Percentiles rank a stretch among this genome's conserved stretches.
Conservation (phyloP, 2,329 filamentous ascomycete genomes). For the Ascochyta rabiei region DNA sequence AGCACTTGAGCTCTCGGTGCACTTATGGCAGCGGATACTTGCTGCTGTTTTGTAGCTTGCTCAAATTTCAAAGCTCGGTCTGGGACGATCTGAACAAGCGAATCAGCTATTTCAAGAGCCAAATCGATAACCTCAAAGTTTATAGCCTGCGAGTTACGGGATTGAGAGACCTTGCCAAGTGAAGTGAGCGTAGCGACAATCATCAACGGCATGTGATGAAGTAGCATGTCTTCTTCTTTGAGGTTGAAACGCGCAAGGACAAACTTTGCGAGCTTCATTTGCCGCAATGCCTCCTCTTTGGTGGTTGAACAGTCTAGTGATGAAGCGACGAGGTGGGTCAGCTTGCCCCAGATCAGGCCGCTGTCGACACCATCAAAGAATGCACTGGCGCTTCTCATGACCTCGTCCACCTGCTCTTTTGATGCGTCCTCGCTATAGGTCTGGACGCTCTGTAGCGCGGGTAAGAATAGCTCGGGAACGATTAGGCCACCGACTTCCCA, state of each 20-base stretch:
- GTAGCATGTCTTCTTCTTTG: conserved; percentile 93
- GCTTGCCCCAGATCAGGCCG: conserved; percentile 86
- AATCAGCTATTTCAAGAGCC: conserved; percentile 46
- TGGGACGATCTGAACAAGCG: conserved; percentile 46
- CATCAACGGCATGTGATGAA: conserved; percentile 79
- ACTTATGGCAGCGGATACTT: conserved; percentile 3
- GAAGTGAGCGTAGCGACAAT: conserved; percentile 66
- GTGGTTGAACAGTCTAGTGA: conserved; percentile 39
- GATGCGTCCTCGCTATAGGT: conserved; percentile 70
- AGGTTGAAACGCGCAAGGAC: conserved; percentile 89
- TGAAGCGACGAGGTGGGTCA: conserved; percentile 68
- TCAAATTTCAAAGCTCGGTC: conserved; percentile 37
- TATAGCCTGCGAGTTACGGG: conserved; percentile 2
- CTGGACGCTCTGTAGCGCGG: conserved; percentile 80
- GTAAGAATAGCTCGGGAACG: conserved; percentile 85
- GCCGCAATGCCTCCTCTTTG: conserved; percentile 57
- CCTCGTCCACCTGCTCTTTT: conserved; percentile 80
- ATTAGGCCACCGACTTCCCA: conserved; percentile 96
- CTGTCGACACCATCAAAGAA: conserved; percentile 99
- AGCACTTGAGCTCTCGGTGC: conserved; percentile 17
- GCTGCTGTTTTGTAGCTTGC: conserved; percentile 10
- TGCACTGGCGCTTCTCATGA: conserved; percentile 88
- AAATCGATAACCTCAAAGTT: conserved; percentile 29
- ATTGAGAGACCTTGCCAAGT: conserved; percentile 46
- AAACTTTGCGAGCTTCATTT: conserved; percentile 78